Conservation (phyloP, 768 basidiomycete genomes). For the Leccinum subtestaceum region DNA sequence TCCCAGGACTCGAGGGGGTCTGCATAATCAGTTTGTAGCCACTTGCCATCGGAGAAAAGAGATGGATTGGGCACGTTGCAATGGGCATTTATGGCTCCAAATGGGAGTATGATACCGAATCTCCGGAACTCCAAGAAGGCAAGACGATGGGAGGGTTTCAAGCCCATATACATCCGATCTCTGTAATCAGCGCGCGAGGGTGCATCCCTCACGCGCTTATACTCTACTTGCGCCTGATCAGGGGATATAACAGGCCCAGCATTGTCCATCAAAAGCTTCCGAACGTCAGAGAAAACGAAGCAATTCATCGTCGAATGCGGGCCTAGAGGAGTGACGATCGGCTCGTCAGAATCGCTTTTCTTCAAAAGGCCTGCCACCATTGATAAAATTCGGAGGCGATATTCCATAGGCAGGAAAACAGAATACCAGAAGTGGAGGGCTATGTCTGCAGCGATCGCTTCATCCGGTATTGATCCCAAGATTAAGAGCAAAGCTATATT, state of each 20-base stretch:
- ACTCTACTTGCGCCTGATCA: slow-evolving; percentile 30
- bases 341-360: not conserved
- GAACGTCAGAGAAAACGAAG: slow-evolving; percentile 5
- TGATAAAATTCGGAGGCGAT: slow-evolving; percentile 23
- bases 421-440: slow-evolving; percentile 53
- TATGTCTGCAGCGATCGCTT: slow-evolving; percentile 37
- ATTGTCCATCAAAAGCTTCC: slow-evolving; percentile 16
- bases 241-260: slow-evolving; percentile 16
- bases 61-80: slow-evolving; percentile 44
- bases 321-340: slow-evolving; percentile 12
- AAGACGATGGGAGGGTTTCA: slow-evolving; percentile 45
- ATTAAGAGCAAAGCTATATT: slow-evolving; percentile 44
- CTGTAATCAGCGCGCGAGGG: slow-evolving; percentile 39
- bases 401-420: slow-evolving; percentile 36
- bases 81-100: slow-evolving; percentile 40
- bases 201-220: slow-evolving; percentile 34
- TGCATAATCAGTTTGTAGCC: slow-evolving; percentile 40
- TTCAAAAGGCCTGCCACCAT: slow-evolving; percentile 21
- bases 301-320: slow-evolving; percentile 19
- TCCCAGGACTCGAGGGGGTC: slow-evolving; percentile 53
- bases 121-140: slow-evolving; percentile 39
- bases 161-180: slow-evolving; percentile 38
- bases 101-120: slow-evolving; percentile 47
- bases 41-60: slow-evolving; percentile 46
- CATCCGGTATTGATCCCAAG: slow-evolving; percentile 35